Evolutionary conservation across 2,329 filamentous ascomycete genomes (phyloP).

Genomic region (Penicillium oxalicum): DNA sequence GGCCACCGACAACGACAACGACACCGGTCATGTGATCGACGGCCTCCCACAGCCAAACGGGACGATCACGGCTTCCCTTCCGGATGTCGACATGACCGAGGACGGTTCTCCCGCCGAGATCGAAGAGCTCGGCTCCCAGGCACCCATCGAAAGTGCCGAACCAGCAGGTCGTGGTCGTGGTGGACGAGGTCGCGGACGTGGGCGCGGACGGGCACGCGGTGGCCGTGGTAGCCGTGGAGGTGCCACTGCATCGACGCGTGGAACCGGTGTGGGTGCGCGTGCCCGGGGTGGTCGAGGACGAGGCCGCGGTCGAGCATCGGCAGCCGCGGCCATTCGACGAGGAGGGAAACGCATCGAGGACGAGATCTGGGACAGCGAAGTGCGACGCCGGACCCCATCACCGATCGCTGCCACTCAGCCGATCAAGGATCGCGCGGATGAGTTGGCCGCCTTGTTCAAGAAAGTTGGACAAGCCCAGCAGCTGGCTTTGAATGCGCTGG

Average conservation of each 20-base stretch:
- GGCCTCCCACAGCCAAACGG: constrained; percentile 15
- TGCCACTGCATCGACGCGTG: constrained; percentile 15
- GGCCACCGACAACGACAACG: constrained; percentile 19
- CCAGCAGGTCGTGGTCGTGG: constrained; percentile 23
- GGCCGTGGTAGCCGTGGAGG: constrained; percentile 31
- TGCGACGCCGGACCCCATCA: constrained; percentile 30
- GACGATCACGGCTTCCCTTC: too few relatives aligned
- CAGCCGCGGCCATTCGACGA: constrained; percentile 12
- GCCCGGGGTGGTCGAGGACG: constrained; percentile 26
- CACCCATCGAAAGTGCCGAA: not conserved
- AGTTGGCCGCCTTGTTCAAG: constrained; percentile 39
- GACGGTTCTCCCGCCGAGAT: constrained; percentile 3
- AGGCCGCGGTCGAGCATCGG: constrained; percentile 21
- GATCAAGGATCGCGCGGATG: constrained; percentile 38
- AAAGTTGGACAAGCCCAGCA: constrained; percentile 38
- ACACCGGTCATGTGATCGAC: constrained; percentile 11
- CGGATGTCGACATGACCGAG: not conserved
- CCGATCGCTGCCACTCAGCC: constrained; percentile 33
- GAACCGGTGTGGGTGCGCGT: constrained; percentile 9
- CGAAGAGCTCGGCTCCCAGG: not conserved
- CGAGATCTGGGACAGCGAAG: constrained; percentile 27
- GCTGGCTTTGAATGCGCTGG: constrained; percentile 36
- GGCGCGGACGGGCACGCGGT: constrained; percentile 23
- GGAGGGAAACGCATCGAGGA: constrained; percentile 21
- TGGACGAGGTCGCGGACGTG: constrained; percentile 28